phyloP scores from a whole-genome alignment of 2,329 filamentous ascomycete species.

The Ceratocystis smalleyi region DNA sequence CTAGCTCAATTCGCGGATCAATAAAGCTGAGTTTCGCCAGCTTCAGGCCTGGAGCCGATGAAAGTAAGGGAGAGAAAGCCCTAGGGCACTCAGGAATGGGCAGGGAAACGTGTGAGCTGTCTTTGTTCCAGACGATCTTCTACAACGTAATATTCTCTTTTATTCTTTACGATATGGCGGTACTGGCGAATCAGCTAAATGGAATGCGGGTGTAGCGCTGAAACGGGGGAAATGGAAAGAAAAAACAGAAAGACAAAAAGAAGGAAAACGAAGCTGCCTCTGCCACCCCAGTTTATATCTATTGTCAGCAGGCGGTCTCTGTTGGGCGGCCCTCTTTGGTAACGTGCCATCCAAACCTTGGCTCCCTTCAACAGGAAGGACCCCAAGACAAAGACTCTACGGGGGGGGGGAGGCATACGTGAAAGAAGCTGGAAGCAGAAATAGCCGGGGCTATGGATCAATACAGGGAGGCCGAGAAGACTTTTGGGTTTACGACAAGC shows the following conservation, averaged over 20 bases:
- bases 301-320: not conserved
- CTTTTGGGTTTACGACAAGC: not conserved
- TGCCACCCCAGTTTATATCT: too few species aligned
- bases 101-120: slow-evolving; percentile 1
- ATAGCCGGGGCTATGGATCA: not conserved
- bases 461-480: not conserved
- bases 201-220: too few species aligned
- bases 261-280: too few species aligned
- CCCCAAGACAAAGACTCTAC: not conserved
- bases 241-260: too few species aligned
- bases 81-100: not conserved
- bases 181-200: too few species aligned
- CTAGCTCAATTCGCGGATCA: too few species aligned
- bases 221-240: too few species aligned
- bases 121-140: not conserved
- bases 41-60: not conserved
- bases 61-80: not conserved
- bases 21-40: too few species aligned
- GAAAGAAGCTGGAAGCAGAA: not conserved
- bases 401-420: not conserved
- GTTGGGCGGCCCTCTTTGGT: not conserved
- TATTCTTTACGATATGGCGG: not conserved
- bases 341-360: not conserved
- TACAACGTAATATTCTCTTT: not conserved
- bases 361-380: not conserved